These are phyloP conservation scores for Aristolochia fimbriata DNA, from an alignment of 164 flowering plant genomes.

Conservation along the genomic window DNA sequence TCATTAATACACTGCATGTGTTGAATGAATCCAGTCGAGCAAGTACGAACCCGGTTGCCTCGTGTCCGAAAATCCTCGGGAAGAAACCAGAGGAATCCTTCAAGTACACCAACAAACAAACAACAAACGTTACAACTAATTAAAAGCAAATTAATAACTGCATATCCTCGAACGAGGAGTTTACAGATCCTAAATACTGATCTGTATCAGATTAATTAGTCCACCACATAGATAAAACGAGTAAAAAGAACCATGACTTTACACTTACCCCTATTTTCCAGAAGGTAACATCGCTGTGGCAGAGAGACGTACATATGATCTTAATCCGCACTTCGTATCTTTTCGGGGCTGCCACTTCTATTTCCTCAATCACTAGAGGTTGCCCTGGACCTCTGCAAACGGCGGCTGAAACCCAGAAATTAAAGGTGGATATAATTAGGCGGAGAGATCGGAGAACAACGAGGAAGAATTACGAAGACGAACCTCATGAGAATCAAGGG, in stretches of 20 bases:
- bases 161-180: no score
- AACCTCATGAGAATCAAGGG: not conserved
- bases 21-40: no score
- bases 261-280: conserved; percentile 29
- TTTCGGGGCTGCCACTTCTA: conserved; percentile 51
- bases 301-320: conserved; percentile 54
- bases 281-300: conserved; percentile 46
- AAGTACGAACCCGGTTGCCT: conserved; percentile 58
- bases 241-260: no score
- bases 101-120: no score
- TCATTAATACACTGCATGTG: no score
- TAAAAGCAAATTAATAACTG: no score
- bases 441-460: not conserved
- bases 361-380: conserved; percentile 44
- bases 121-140: not conserved
- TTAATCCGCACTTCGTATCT: conserved; percentile 49
- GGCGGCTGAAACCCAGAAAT: conserved; percentile 30
- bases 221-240: no score
- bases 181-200: no score
- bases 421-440: no score
- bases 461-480: not conserved
- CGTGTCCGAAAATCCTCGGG: conserved; percentile 62
- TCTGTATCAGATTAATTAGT: not conserved
- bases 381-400: conserved; percentile 37
- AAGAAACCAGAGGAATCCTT: conserved; percentile 23